Evolutionary conservation across 179 eudicot species (phyloP).

Genomic region (Corrigiola litoralis): DNA sequence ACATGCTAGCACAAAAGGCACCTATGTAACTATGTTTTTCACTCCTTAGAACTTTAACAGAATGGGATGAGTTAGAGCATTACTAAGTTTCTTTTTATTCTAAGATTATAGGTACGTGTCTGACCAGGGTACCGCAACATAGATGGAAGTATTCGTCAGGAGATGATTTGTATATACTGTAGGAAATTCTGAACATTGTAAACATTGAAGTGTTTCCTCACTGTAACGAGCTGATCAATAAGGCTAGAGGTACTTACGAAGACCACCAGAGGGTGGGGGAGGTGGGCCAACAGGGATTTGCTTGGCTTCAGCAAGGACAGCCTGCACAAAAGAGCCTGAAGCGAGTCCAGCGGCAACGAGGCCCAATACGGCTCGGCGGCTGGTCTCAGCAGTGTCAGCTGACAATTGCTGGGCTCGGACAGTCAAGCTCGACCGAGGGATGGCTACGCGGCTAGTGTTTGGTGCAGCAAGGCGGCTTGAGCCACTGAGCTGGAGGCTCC

Average conservation of each 20-base stretch:
- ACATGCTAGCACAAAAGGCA: too few relatives aligned
- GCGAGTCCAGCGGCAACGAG: slow-evolving; percentile 74
- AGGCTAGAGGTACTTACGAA: slow-evolving; percentile 60
- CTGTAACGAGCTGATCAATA: too few relatives aligned
- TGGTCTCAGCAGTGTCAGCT: slow-evolving; percentile 39
- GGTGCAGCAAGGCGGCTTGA: slow-evolving; percentile 39
- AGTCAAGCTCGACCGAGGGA: slow-evolving; percentile 29
- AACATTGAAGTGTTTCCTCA: too few relatives aligned
- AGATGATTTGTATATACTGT: too few relatives aligned
- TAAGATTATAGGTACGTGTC: too few relatives aligned
- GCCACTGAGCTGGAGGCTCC: slow-evolving; percentile 64
- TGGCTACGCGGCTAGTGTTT: slow-evolving; percentile 29
- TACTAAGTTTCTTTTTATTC: too few relatives aligned
- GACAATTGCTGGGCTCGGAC: slow-evolving; percentile 53
- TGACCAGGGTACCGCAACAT: too few relatives aligned
- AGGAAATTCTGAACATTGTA: neutral
- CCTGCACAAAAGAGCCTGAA: slow-evolving; percentile 55
- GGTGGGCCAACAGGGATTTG: slow-evolving; percentile 80
- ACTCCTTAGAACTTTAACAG: too few relatives aligned
- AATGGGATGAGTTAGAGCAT: too few relatives aligned
- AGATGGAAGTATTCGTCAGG: too few relatives aligned
- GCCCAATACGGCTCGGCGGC: slow-evolving; percentile 71
- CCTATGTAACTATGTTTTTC: too few relatives aligned
- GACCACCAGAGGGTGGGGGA: slow-evolving; percentile 94
- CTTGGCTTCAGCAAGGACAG: slow-evolving; percentile 69